Percentiles rank a stretch among this genome's conserved stretches.
phyloP scores from a whole-genome alignment of 2,329 filamentous ascomycete species.

The Stromatinia cepivora region DNA sequence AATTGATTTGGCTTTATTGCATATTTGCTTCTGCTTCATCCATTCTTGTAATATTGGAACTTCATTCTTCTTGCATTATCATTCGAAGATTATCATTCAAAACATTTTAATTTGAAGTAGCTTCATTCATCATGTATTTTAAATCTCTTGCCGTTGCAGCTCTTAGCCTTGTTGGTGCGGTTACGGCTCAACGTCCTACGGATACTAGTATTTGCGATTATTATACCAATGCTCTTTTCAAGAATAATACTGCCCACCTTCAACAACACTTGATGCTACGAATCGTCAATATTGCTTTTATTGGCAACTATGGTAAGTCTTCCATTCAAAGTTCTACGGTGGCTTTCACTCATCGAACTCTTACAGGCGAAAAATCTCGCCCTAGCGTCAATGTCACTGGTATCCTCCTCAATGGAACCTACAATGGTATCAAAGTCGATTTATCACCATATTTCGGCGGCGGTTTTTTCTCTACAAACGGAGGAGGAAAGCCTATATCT shows the following conservation, averaged over 20 bases:
- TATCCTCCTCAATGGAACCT: slow-evolving; percentile 54
- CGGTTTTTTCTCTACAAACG: slow-evolving; percentile 54
- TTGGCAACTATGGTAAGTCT: slow-evolving; percentile 59
- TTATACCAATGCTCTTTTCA: slow-evolving; percentile 60
- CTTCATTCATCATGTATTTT: slow-evolving; percentile 31
- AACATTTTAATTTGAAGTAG: too few species aligned
- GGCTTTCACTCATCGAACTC: background rate
- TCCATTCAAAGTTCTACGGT: background rate
- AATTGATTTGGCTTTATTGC: background rate
- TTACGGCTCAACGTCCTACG: slow-evolving; percentile 47
- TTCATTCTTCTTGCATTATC: background rate
- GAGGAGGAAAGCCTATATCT: slow-evolving; percentile 46
- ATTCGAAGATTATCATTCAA: background rate
- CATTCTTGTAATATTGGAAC: background rate
- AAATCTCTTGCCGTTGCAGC: slow-evolving; percentile 29
- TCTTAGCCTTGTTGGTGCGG: slow-evolving; percentile 20
- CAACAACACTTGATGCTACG: slow-evolving; percentile 57
- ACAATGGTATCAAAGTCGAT: slow-evolving; percentile 54
- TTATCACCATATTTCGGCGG: slow-evolving; percentile 62
- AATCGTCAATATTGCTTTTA: slow-evolving; percentile 63
- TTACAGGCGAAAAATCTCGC: slow-evolving; percentile 54
- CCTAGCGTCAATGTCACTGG: slow-evolving; percentile 55
- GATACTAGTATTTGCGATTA: slow-evolving; percentile 61
- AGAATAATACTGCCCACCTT: slow-evolving; percentile 59
- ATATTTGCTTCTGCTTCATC: background rate